These are phyloP conservation scores for Teratosphaeria epicoccoides DNA, from an alignment of 2,329 filamentous ascomycete genomes.

Conservation along the genomic window DNA sequence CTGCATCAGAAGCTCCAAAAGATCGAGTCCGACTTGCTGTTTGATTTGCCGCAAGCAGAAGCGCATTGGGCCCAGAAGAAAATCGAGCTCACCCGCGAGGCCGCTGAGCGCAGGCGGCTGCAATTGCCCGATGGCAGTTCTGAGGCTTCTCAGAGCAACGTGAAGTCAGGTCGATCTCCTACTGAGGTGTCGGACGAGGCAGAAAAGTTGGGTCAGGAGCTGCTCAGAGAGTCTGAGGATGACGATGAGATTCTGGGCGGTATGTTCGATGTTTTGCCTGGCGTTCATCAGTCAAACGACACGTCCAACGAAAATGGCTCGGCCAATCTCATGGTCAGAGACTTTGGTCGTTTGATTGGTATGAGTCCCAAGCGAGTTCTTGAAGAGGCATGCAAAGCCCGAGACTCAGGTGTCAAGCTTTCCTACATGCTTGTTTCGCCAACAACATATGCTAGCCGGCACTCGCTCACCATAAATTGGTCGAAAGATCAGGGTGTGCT, in stretches of 20 bases:
- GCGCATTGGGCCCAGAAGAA: conserved; percentile 35
- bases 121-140: conserved; percentile 11
- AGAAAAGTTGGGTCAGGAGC: not conserved
- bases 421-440: conserved; percentile 60
- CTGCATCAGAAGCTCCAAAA: conserved; percentile 62
- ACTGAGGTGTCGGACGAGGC: not conserved
- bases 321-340: conserved; percentile 50
- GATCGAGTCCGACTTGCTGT: conserved; percentile 56
- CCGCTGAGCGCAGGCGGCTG: conserved; percentile 25
- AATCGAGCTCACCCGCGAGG: conserved; percentile 31
- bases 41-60: conserved; percentile 39
- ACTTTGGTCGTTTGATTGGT: conserved; percentile 77
- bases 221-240: conserved; percentile 31
- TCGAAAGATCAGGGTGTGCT: conserved; percentile 56
- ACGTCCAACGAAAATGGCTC: conserved; percentile 4
- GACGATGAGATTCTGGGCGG: conserved; percentile 47
- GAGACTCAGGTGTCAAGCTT: conserved; percentile 60
- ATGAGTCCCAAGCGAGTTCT: conserved; percentile 64
- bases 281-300: conserved; percentile 9
- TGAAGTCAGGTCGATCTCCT: not conserved
- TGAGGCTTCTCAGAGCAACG: not conserved
- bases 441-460: conserved; percentile 63
- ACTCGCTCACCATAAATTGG: conserved; percentile 67
- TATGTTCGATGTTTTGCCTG: conserved; percentile 41
- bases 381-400: conserved; percentile 78